Percentiles rank a stretch among this genome's conserved stretches.
phyloP scores from a whole-genome alignment of 495 filamentous ascomycete genomes.

The Penicillium manginii region DNA sequence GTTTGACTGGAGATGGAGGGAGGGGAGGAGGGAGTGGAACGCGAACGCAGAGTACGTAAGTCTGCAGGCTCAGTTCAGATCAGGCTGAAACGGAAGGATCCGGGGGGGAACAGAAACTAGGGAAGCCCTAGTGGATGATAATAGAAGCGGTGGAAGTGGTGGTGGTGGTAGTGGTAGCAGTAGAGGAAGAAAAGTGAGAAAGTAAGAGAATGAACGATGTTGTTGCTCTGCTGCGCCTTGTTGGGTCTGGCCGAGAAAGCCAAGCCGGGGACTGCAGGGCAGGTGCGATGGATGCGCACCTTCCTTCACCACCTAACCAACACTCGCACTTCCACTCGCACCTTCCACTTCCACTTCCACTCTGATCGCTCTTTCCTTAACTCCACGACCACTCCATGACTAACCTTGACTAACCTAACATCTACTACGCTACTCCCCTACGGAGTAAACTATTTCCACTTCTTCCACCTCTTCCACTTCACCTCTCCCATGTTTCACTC shows the following conservation, averaged over 20 bases:
- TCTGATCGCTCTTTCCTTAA: neutral
- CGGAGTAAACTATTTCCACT: neutral
- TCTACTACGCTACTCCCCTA: too few relatives aligned
- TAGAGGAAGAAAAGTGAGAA: slow-evolving; percentile 9
- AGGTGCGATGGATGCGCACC: neutral
- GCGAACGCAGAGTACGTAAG: slow-evolving; percentile 20
- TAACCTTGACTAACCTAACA: too few relatives aligned
- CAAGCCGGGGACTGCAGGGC: neutral
- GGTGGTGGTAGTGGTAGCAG: neutral
- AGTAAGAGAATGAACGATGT: neutral
- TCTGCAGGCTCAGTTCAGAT: neutral
- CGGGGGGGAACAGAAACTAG: neutral
- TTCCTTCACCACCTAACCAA: too few relatives aligned
- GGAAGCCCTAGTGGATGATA: neutral
- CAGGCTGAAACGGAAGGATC: slow-evolving; percentile 1
- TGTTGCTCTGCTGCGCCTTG: slow-evolving; percentile 31
- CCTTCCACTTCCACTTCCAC: neutral
- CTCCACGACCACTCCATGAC: neutral
- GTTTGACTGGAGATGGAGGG: neutral
- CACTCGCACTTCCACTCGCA: neutral
- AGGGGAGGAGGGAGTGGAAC: slow-evolving; percentile 11
- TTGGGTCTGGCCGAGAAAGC: slow-evolving; percentile 29
- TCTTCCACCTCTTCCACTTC: neutral
- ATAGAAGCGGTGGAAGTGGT: neutral
- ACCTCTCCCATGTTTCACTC: neutral